Base-by-base conservation (phyloP, 805 yeast genomes). In the Sugiyamaella smithiae region DNA sequence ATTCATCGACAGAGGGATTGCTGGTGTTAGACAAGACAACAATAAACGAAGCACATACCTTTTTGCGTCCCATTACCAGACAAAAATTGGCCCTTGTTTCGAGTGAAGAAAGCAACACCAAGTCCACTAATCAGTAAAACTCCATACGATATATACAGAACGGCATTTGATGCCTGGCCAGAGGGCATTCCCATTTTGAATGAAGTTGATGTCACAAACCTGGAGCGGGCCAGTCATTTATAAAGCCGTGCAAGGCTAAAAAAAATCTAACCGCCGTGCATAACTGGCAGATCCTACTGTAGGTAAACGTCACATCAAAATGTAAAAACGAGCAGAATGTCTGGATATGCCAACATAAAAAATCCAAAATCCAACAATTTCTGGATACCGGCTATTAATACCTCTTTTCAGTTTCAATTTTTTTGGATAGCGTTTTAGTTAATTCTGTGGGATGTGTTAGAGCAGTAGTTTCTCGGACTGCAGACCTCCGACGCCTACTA, bases 21-120 rank as follows among this genome's bases (percentile, higher is more conserved):
- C 68, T 56, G 40, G 20, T 8, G 44, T 44, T 12, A 42, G 44
- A 22, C 17, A 16, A 16, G 12, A n/a, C 9, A 28, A 25, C 14
- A 32, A 12, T 14, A 23, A 4, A 11, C 22, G 24, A 32, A n/a
- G n/a, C n/a, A 48, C 66, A 14, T 46, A 23, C 88, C 95, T 38
- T 74, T 74, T 59, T 86, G 90, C 0, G 96, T 81, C 9, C 93
- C 84, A 67, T 89, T 87, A 2, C 90, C 82, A 1, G 89, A 75
- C 47, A 89, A 67, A 61, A 86, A 90, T 4, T 81, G 75, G 35
- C 74, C 72, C 38, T 72, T 69, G 36, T 75, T 72, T 44, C 76
- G 71, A 31, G 74, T 73, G 54, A 66, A 75, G 70, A 75, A 84
- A 0, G 96, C 95, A 12, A 81, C 72, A 3, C 62, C 70, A 1